Base-by-base conservation (phyloP, 177 flowering plant genomes). In the Telopea speciosissima region DNA sequence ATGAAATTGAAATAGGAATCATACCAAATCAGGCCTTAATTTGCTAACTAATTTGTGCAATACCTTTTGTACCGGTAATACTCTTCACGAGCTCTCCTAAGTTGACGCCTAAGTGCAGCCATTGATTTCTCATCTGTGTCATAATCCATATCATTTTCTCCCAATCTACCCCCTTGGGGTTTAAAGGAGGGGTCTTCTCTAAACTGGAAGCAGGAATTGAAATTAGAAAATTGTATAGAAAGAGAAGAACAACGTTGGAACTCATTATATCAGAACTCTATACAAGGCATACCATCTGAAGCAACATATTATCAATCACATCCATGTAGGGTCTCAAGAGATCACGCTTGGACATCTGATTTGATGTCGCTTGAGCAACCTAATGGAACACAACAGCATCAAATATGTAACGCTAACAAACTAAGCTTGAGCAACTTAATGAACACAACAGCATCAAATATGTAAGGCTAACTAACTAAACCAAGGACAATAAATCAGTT, bases 341-440 rank as follows among this genome's bases (percentile, higher is more conserved):
- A 80, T 96, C 98, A 52, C 97, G 95, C 82, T 91, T 96, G 64
- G 98, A 84, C 93, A 96, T 93, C 78, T 96, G 99, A 71, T 85
- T 91, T 44, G 99, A 93, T 71, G 99, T 96, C 71, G 99, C 99
- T 85, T 96, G 97, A 76, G 98, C 92, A 70, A 96, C 92, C 99
- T 96, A 76, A 71, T 64, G 25, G 67, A 68, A 59, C 24, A 76
- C 24, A 62, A 16, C 42, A 52, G 24, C 22, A 63, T 13, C 13
- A 65, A 72, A 25, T 42, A 26, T 16, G 28, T 25, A 24, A 31
- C 26, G 14, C 14, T 24, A 56, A 8, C 11, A 10, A 23, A 69
- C 17, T n/a, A n/a, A n/a, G 99, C 99, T 85, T 96, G 97, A 76
- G 98, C 92, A 70, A 96, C 92, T 98, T 96, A 76, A 71, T 64